A percentile compares a stretch with the other conserved stretches of the same genome.
phyloP scores from a whole-genome alignment of 805 yeast species.

The Myxozyma vanderwaltii region DNA sequence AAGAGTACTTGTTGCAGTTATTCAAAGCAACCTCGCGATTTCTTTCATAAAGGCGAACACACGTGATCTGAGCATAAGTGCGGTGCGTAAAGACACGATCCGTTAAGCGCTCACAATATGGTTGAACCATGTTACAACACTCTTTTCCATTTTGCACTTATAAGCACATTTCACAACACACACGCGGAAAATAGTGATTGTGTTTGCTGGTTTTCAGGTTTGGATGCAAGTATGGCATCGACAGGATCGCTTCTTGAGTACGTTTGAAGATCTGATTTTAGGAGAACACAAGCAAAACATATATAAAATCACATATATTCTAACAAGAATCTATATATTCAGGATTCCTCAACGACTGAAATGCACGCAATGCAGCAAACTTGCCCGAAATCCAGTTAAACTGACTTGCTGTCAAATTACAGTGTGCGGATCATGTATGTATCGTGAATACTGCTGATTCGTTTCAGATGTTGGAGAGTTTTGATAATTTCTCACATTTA shows the following conservation, averaged over 20 bases:
- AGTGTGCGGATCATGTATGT: slow-evolving; percentile 31
- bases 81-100: too few relatives aligned
- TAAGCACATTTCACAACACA: too few relatives aligned
- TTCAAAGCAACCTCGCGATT: too few relatives aligned
- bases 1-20: too few relatives aligned
- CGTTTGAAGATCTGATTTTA: background rate
- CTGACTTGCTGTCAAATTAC: slow-evolving; percentile 28
- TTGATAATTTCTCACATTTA: background rate
- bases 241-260: slow-evolving; percentile 10
- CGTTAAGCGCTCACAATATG: background rate
- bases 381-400: slow-evolving; percentile 27
- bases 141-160: too few relatives aligned
- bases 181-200: too few relatives aligned
- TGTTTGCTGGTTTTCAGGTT: background rate
- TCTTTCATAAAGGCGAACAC: background rate
- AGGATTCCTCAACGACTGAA: slow-evolving; percentile 32
- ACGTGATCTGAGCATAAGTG: background rate
- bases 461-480: background rate
- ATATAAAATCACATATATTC: too few relatives aligned
- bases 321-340: background rate
- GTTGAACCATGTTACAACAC: too few relatives aligned
- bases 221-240: background rate
- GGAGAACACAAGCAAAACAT: too few relatives aligned
- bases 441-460: background rate
- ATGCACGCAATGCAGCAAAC: slow-evolving; percentile 24